Conservation (phyloP, 2,329 filamentous ascomycete species). For the Penicillium digitatum region DNA sequence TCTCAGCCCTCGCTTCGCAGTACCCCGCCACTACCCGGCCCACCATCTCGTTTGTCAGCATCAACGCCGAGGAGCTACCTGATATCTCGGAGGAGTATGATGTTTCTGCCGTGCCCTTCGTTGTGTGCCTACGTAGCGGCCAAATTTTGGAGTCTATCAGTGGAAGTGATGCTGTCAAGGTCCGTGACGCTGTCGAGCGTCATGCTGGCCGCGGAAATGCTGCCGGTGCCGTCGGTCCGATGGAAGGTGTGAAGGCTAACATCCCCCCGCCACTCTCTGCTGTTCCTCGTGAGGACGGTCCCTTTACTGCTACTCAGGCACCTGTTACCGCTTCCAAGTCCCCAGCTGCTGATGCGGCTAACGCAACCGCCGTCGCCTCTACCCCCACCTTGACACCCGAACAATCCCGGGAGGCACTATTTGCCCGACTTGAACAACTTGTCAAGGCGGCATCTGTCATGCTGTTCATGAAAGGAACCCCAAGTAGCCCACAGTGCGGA, state of each 20-base stretch:
- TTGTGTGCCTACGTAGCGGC: constrained; percentile 74
- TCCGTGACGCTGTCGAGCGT: constrained; percentile 79
- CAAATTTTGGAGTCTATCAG: constrained; percentile 79
- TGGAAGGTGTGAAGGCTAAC: constrained; percentile 31
- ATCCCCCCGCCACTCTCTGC: constrained; percentile 41
- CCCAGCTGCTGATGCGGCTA: constrained; percentile 24
- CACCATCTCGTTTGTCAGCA: constrained; percentile 74
- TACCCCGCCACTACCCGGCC: constrained; percentile 67
- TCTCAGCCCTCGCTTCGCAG: constrained; percentile 78
- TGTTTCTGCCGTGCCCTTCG: constrained; percentile 88
- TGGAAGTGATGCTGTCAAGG: constrained; percentile 81
- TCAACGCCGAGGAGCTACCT: constrained; percentile 91
- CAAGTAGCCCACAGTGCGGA: constrained; percentile 79
- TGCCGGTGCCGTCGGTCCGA: constrained; percentile 23
- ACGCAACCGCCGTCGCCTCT: constrained; percentile 23
- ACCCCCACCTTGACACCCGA: constrained; percentile 35
- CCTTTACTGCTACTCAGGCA: constrained; percentile 30
- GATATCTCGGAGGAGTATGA: constrained; percentile 91
- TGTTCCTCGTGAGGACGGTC: constrained; percentile 36
- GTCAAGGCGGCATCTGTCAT: constrained; percentile 96
- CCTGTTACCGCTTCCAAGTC: constrained; percentile 17
- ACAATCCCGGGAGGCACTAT: constrained; percentile 76
- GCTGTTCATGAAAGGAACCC: constrained; percentile 98
- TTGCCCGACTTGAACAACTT: constrained; percentile 73
- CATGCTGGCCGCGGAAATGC: constrained; percentile 55